phyloP scores from a whole-genome alignment of 345 rosid genomes.

The Lepidium africanum region DNA sequence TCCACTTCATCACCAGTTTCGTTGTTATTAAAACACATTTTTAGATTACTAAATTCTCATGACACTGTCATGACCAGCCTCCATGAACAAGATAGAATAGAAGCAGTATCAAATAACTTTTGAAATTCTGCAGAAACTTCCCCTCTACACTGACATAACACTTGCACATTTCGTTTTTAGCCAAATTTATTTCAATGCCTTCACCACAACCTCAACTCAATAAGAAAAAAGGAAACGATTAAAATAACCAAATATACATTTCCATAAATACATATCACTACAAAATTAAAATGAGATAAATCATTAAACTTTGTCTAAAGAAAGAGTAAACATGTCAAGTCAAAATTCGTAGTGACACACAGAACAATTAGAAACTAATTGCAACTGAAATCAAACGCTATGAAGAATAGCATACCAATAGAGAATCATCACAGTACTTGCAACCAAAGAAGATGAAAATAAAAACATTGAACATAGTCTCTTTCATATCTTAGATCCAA shows the following conservation, averaged over 20 bases:
- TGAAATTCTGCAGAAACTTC: constrained; percentile 11
- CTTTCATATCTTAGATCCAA: constrained; percentile 5
- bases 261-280: background rate
- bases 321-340: background rate
- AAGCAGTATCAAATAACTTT: constrained; percentile 23
- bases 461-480: background rate
- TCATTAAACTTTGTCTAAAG: background rate
- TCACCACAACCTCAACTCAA: constrained; percentile 10
- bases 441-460: background rate
- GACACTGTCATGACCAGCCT: constrained; percentile 24
- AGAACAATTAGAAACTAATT: background rate
- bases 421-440: background rate
- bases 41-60: background rate
- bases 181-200: constrained; percentile 12
- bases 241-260: background rate
- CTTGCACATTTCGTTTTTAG: constrained; percentile 10
- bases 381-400: background rate
- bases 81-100: constrained; percentile 36
- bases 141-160: constrained; percentile 16
- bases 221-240: background rate
- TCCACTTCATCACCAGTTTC: constrained; percentile 33
- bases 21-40: constrained; percentile 42
- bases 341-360: background rate
- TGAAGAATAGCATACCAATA: background rate
- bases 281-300: background rate